These are phyloP conservation scores for Ampelocalamus luodianensis DNA, from an alignment of 176 grass and related monocot genomes.

Conservation along the genomic window DNA sequence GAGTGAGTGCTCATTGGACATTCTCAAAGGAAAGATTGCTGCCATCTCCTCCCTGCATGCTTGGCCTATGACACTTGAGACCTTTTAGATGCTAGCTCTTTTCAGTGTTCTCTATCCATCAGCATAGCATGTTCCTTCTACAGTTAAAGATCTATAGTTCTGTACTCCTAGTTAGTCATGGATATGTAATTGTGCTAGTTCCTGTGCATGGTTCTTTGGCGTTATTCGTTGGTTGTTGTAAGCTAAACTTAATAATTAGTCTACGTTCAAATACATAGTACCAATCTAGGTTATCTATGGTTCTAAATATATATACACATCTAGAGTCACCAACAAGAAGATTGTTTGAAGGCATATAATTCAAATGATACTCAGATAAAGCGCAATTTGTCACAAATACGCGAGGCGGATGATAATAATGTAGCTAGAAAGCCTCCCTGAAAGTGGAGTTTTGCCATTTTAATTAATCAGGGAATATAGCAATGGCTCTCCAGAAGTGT, in stretches of 20 bases:
- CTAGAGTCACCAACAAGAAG: constrained; percentile 31
- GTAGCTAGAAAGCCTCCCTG: constrained; percentile 11
- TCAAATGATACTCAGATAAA: constrained; percentile 1
- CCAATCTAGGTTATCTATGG: constrained; percentile 16
- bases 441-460: constrained; percentile 14
- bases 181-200: constrained; percentile 37
- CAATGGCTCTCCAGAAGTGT: constrained; percentile 14
- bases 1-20: constrained; percentile 49
- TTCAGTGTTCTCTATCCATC: constrained; percentile 42
- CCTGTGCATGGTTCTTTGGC: constrained; percentile 30
- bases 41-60: constrained; percentile 48
- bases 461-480: constrained; percentile 30
- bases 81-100: constrained; percentile 54
- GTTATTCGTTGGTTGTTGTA: constrained; percentile 14
- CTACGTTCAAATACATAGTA: not conserved
- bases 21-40: constrained; percentile 48
- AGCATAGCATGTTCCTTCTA: constrained; percentile 41
- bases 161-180: constrained; percentile 23
- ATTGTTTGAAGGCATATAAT: constrained; percentile 37
- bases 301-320: constrained; percentile 21
- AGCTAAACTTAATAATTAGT: not conserved
- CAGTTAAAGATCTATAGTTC: constrained; percentile 39
- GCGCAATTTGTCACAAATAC: constrained; percentile 42
- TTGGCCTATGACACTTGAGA: constrained; percentile 50
- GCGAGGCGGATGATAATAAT: not conserved